These are phyloP conservation scores for Boeremia lycopersici DNA, from an alignment of 2,329 filamentous ascomycete genomes.

Conservation along the genomic window DNA sequence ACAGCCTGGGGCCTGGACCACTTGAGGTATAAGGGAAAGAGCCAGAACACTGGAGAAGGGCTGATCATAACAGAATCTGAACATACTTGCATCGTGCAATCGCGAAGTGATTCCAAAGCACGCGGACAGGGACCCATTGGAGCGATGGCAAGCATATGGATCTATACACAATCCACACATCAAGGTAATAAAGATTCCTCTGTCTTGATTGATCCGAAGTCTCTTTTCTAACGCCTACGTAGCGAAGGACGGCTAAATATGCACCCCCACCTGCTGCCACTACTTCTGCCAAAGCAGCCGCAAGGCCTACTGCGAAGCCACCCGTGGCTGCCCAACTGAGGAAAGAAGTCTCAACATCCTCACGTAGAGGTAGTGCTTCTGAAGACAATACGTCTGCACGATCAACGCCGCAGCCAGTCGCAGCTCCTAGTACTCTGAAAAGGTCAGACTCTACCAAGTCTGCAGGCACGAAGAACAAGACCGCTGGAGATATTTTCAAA, in stretches of 20 bases:
- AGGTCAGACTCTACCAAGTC: conserved; percentile 48
- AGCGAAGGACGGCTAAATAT: conserved; percentile 53
- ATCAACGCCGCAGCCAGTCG: conserved; percentile 39
- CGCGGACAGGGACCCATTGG: conserved; percentile 63
- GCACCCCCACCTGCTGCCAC: conserved; percentile 43
- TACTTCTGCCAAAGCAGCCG: conserved; percentile 18
- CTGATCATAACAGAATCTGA: conserved; percentile 61
- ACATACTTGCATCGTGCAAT: conserved; percentile 72
- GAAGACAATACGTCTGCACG: conserved; percentile 46
- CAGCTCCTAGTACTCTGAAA: conserved; percentile 31
- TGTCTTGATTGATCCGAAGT: background rate
- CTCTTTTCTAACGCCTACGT: conserved; percentile 21
- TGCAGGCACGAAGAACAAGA: conserved; percentile 63
- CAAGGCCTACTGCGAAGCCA: conserved; percentile 26
- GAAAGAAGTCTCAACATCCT: conserved; percentile 26
- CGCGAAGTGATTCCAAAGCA: conserved; percentile 65
- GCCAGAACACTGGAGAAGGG: conserved; percentile 42
- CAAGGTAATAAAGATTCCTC: conserved; percentile 49
- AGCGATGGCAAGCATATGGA: conserved; percentile 68
- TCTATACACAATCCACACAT: conserved; percentile 76
- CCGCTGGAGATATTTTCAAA: conserved; percentile 70
- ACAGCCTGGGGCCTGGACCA: conserved; percentile 76
- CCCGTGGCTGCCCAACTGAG: conserved; percentile 24
- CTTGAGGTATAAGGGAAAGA: conserved; percentile 61
- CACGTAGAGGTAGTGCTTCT: conserved; percentile 29